Evolutionary conservation across 2,329 filamentous ascomycete species (phyloP), one percentile per base, ranked within the genome.

Genomic region (Ophiostoma pallidulum): DNA sequence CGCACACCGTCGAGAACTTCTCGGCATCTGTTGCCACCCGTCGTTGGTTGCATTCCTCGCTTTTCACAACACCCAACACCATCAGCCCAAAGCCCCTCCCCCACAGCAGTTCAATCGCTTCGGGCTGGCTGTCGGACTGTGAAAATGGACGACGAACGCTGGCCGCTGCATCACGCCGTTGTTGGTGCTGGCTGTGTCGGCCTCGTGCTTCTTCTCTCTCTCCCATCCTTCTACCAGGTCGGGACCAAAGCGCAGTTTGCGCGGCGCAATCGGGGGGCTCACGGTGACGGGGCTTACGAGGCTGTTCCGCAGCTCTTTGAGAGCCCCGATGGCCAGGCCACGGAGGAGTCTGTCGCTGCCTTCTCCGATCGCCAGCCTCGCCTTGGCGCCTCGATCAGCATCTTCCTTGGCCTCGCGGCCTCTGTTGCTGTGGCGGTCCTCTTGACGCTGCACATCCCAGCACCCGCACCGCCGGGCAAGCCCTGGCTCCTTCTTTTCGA

Each of bases 321-420:
- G 49, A 62, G 61, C 41, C 19, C 40, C 8, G 62, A 65, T 44
- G 62, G 63, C 16, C 52, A 57, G 41, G 60, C 62, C 16, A 64
- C 61, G 13, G 58, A 60, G 39, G 55, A 60, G 35, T 64, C 62
- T 14, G 57, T 60, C 12, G 57, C 55, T 12, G 55, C 56, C 18
- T 65, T 59, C 36, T 58, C 59, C 0, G 60, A 64, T 48, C 47
- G 54, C 2, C 49, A 52, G 22, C 57, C 62, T 14, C 56, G 61
- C 8, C 38, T 58, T 26, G 53, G 50, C 8, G 54, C 57, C 5
- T 59, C 57, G 52, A 28, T 59, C 33, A 58, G 55, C 37, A 24
- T 59, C 5, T 8, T 56, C 8, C 37, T 58, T 16, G 62, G 61
- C 14, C 36, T 62, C 18, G 59, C 51, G 7, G 51, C 58, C 2